Evolutionary conservation across 1,284 basidiomycete genomes (phyloP).

Genomic region (Trametes hirsuta): DNA sequence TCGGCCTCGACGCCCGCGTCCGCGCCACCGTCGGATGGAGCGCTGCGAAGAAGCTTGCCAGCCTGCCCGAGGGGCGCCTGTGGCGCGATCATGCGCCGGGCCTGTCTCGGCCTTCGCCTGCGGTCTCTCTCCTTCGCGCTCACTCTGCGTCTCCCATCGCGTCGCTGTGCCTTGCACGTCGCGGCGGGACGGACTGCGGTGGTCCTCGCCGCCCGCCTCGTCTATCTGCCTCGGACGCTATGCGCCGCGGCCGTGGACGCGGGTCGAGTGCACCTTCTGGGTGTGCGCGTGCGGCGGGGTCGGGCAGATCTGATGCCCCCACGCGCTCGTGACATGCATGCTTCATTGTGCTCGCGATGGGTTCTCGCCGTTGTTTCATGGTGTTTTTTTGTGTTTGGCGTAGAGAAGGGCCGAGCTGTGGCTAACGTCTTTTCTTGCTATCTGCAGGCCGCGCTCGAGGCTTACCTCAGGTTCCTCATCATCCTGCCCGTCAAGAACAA

Average conservation of each 20-base stretch:
- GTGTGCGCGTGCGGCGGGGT: not conserved
- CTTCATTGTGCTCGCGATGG: not conserved
- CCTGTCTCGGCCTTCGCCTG: not conserved
- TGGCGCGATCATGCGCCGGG: constrained; percentile 98
- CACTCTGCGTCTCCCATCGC: not conserved
- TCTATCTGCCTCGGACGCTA: constrained; percentile 3
- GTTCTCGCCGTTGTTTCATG: constrained; percentile 1
- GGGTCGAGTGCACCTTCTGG: not conserved
- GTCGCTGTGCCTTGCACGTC: constrained; percentile 7
- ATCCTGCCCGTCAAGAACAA: constrained; percentile 86
- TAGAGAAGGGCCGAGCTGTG: not conserved
- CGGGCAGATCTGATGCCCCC: constrained; percentile 11
- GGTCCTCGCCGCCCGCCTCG: too few relatives aligned
- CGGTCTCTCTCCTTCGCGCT: not conserved
- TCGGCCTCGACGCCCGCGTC: constrained; percentile 78
- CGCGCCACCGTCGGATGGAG: constrained; percentile 68
- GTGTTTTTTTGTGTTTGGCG: not conserved
- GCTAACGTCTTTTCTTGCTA: constrained; percentile 21
- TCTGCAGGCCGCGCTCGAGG: constrained; percentile 76
- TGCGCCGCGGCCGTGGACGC: constrained; percentile 6
- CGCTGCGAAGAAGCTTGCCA: constrained; percentile 77
- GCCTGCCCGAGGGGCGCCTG: constrained; percentile 87
- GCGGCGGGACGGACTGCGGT: not conserved
- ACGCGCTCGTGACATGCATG: constrained; percentile 8
- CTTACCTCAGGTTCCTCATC: constrained; percentile 87